Evolutionary conservation across 2,329 filamentous ascomycete species (phyloP).

Genomic region (Aureobasidium lini): DNA sequence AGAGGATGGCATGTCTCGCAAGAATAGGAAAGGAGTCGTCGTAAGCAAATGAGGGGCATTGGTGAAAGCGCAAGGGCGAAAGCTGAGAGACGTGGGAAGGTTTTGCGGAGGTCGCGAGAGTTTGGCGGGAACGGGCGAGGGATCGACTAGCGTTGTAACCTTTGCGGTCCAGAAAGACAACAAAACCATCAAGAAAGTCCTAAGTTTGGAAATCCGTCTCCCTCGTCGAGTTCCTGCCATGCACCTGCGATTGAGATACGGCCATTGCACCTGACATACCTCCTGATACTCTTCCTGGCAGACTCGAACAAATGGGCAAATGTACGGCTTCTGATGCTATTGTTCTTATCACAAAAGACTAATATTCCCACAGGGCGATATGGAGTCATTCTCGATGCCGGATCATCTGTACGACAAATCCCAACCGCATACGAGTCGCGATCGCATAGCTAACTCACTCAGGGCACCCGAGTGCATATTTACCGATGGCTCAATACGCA

Average conservation of each 20-base stretch:
- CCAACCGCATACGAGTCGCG: slow-evolving; percentile 1
- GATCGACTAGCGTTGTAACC: background rate
- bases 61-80: background rate
- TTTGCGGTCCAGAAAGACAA: background rate
- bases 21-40: background rate
- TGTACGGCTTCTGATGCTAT: background rate
- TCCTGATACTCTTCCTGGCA: background rate
- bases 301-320: slow-evolving; percentile 12
- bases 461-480: slow-evolving; percentile 84
- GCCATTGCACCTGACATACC: background rate
- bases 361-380: slow-evolving; percentile 43
- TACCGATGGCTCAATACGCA: slow-evolving; percentile 85
- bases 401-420: slow-evolving; percentile 61
- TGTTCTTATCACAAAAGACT: background rate
- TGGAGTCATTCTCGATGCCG: slow-evolving; percentile 94
- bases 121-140: background rate
- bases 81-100: background rate
- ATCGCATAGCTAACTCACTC: slow-evolving; percentile 19
- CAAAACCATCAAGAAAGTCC: background rate
- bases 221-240: slow-evolving; percentile 45
- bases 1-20: background rate
- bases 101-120: background rate
- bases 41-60: background rate
- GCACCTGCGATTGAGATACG: background rate
- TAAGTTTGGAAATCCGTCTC: background rate